These are phyloP conservation scores for Plasmodium malariae DNA, from an alignment of 169 alveolate species.

Conservation along the genomic window DNA sequence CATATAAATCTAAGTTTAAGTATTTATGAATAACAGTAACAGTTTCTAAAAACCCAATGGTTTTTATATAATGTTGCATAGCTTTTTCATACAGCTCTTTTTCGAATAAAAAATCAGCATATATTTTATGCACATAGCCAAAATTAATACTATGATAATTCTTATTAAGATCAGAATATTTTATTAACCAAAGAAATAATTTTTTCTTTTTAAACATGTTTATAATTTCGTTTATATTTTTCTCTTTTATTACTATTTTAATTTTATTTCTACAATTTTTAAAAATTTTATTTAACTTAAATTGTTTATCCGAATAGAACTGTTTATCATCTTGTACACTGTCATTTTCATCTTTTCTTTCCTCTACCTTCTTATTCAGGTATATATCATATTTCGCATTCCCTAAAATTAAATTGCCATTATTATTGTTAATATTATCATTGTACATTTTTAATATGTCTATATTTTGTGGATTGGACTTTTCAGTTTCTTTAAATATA, in stretches of 20 bases:
- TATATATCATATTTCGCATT: constrained; percentile 34
- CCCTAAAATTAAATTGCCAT: neutral
- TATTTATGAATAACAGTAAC: constrained; percentile 66
- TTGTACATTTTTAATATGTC: constrained; percentile 19
- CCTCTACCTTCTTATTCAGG: constrained; percentile 7
- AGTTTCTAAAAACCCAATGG: constrained; percentile 54
- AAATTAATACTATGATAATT: constrained; percentile 38
- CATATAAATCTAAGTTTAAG: constrained; percentile 69
- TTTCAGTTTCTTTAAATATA: neutral
- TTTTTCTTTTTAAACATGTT: constrained; percentile 63
- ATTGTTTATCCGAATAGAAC: neutral
- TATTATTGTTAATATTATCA: constrained; percentile 25
- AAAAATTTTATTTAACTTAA: constrained; percentile 44
- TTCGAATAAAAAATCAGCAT: constrained; percentile 75
- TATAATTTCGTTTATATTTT: constrained; percentile 61
- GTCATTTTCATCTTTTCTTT: constrained; percentile 7
- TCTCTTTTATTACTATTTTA: constrained; percentile 55
- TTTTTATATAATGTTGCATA: constrained; percentile 49
- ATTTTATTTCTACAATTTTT: constrained; percentile 58
- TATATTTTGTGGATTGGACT: too few relatives aligned
- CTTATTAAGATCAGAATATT: constrained; percentile 36
- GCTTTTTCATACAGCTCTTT: constrained; percentile 54
- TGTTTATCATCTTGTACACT: constrained; percentile 23
- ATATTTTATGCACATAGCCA: constrained; percentile 32
- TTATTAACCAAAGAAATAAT: constrained; percentile 54